A percentile compares a stretch with the other conserved stretches of the same genome.
Evolutionary conservation across 345 rosid species (phyloP).

Genomic region (Excoecaria agallocha): DNA sequence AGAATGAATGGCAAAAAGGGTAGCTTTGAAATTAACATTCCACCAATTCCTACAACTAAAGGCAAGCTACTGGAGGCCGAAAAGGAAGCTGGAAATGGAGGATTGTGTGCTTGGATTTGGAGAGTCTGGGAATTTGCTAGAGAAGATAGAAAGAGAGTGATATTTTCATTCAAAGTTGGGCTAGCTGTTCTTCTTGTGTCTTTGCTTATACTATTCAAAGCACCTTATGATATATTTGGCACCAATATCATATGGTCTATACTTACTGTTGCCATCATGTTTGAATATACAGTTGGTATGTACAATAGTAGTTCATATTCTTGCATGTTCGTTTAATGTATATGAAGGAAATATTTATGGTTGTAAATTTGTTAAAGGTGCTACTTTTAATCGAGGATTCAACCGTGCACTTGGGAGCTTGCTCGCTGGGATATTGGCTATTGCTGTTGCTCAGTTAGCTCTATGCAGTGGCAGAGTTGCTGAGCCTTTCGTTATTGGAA

Average conservation of each 20-base stretch:
- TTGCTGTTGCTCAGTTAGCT: slow-evolving; percentile 44
- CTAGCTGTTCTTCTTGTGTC: slow-evolving; percentile 63
- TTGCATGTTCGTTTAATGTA: no score
- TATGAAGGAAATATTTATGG: background rate
- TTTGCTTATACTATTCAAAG: slow-evolving; percentile 51
- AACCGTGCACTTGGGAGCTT: slow-evolving; percentile 66
- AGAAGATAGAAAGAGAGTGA: slow-evolving; percentile 53
- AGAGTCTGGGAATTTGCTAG: slow-evolving; percentile 52
- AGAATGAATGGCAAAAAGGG: slow-evolving; percentile 66
- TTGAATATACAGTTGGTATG: slow-evolving; percentile 68
- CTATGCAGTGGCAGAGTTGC: slow-evolving; percentile 36
- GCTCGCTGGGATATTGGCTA: slow-evolving; percentile 58
- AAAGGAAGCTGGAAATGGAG: slow-evolving; percentile 11
- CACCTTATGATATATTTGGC: slow-evolving; percentile 62
- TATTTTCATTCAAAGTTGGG: slow-evolving; percentile 60
- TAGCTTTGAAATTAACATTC: slow-evolving; percentile 39
- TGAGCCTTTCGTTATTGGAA: slow-evolving; percentile 60
- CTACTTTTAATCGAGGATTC: slow-evolving; percentile 69
- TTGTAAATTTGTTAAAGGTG: slow-evolving; percentile 33
- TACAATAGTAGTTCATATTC: background rate
- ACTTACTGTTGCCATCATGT: slow-evolving; percentile 70
- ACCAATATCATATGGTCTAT: slow-evolving; percentile 64
- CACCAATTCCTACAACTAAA: slow-evolving; percentile 28
- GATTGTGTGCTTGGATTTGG: slow-evolving; percentile 34
- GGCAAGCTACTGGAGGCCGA: slow-evolving; percentile 19